Base-by-base conservation (phyloP, 2,329 filamentous ascomycete species). In the Claviceps maximensis region DNA sequence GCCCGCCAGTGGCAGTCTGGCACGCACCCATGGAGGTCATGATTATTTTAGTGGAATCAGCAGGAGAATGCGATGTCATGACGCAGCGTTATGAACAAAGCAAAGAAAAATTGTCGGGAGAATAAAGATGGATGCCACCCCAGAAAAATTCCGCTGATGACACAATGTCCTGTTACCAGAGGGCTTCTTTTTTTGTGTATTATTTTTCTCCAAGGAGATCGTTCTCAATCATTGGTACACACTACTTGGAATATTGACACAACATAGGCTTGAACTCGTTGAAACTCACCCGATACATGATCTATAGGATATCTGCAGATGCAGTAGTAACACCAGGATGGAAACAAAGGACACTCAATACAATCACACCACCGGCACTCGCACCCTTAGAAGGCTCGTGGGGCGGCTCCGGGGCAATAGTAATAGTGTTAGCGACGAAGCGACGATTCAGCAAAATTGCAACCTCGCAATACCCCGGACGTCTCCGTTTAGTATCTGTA, bases 361-460 rank as follows among this genome's bases (percentile, higher is more conserved):
- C 41, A 23, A 44, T 27, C 23, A 25, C 44, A 31, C 42, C 17
- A 27, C 21, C 19, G 42, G 27, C 48, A 54, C 48, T 12, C 38
- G 42, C 36, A 48, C 51, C 15, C 45, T 53, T 31, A 44, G 47
- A 23, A 56, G 53, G 40, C 50, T 59, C 31, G 56, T 58, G 41
- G 54, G 53, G 29, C 57, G 57, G 9, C 49, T 58, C 19, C 56
- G 56, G 27, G 52, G 50, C 47, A 49, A 29, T 31, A 54, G 56
- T 44, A 44, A 47, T 33, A 52, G 49, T 33, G 40, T 21, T 25
- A 53, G 54, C 41, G 15, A 44, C 51, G 1, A 47, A 52, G 54
- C 29, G 19, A 44, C 54, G 2, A 47, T 29, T 15, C 45, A n/a
- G 12, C 53, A 27, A 42, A 31, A 51, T 27, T 42, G 31, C 12